phyloP scores from a whole-genome alignment of 2,329 filamentous ascomycete genomes.

The Westerdykella sp. region DNA sequence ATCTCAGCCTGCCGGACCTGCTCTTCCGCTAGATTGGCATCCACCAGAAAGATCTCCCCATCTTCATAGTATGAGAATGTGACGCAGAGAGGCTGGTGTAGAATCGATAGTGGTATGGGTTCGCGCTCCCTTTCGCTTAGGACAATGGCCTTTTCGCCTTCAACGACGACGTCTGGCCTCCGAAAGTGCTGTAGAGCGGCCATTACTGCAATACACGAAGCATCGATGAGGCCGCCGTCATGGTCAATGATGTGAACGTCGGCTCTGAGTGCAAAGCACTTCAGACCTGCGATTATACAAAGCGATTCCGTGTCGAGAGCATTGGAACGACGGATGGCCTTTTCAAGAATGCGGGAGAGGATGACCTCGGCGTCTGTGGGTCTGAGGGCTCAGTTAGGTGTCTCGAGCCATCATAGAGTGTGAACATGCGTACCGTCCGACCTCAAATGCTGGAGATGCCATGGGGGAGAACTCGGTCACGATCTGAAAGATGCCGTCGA shows the following conservation, averaged over 20 bases:
- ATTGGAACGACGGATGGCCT: slow-evolving; percentile 84
- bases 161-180: slow-evolving; percentile 80
- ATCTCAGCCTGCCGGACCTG: slow-evolving; percentile 66
- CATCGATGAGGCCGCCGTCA: slow-evolving; percentile 85
- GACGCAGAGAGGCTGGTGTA: slow-evolving; percentile 86
- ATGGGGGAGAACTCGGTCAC: slow-evolving; percentile 86
- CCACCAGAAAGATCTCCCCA: slow-evolving; percentile 64
- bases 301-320: slow-evolving; percentile 94
- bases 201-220: slow-evolving; percentile 77
- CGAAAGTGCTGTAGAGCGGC: slow-evolving; percentile 87
- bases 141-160: slow-evolving; percentile 76
- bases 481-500: slow-evolving; percentile 93
- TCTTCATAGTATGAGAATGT: slow-evolving; percentile 81
- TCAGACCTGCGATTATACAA: slow-evolving; percentile 83
- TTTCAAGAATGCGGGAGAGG: slow-evolving; percentile 83
- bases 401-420: slow-evolving; percentile 5
- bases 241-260: slow-evolving; percentile 88
- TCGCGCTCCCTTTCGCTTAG: slow-evolving; percentile 81
- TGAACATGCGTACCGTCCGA: slow-evolving; percentile 54
- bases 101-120: slow-evolving; percentile 80
- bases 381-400: slow-evolving; percentile 38
- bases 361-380: slow-evolving; percentile 79
- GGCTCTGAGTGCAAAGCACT: slow-evolving; percentile 85
- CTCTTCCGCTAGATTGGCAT: slow-evolving; percentile 69
- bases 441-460: slow-evolving; percentile 83